Base-by-base conservation (phyloP, 305 asterid genomes). In the Rubia peregrina region DNA sequence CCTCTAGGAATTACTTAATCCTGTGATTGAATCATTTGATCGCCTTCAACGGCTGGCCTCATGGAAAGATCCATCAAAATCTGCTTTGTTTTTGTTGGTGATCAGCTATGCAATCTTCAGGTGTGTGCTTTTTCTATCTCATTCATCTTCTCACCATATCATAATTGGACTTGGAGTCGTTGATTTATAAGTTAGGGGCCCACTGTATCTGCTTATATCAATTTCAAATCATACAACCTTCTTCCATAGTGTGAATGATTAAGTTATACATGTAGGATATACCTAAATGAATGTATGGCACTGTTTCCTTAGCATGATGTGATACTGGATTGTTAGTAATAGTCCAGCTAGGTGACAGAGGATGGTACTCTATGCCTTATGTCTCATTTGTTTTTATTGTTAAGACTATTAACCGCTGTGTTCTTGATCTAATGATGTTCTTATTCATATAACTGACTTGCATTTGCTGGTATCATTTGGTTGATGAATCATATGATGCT, bases 51-150 rank as follows among this genome's bases (percentile, higher is more conserved):
- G 44, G 60, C 77, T 92, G 86, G 88, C 87, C 70, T 87, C 91
- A 68, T 92, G 98, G 98, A 84, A 81, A 70, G 88, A 90, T 75
- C 96, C 96, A 64, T 81, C 72, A 82, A 88, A 85, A 78, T 92
- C 98, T 12, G 57, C 74, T 63, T 60, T 81, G 76, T 85, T 88
- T 84, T 76, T 92, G 81, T 68, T 83, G 76, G 67, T 90, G 68
- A 72, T 73, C 71, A 80, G 96, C 90, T 92, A 82, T 80, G 40
- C 77, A 74, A 85, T 88, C 72, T 56, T 83, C 61, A 83, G 89
- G 98, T 88, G 72, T 51, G 81, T 76, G 60, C 41, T 48, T 70
- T 48, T 36, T 55, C 43, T 62, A 63, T 22, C 63, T 43, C 77
- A 42, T 21, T 76, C 53, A 3, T 41, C 16, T 36, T 16, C 14